phyloP scores from a whole-genome alignment of 2,329 filamentous ascomycete species.

The Phaeosphaeria sp. region DNA sequence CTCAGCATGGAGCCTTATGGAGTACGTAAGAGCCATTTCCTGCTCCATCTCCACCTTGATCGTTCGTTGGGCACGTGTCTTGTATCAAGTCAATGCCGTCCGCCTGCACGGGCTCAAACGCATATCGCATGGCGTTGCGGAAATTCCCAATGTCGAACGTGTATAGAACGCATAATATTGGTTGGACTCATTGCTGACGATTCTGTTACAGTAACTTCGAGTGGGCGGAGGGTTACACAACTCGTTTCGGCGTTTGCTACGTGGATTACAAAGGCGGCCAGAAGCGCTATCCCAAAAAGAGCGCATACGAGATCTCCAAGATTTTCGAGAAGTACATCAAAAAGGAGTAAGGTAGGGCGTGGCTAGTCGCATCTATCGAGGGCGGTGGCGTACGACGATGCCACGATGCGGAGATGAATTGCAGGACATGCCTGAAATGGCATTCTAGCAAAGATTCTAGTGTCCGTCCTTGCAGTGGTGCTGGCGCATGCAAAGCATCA shows the following conservation, averaged over 20 bases:
- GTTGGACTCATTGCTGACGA: constrained; percentile 24
- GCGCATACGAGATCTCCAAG: constrained; percentile 71
- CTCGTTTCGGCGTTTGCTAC: constrained; percentile 81
- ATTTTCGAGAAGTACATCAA: constrained; percentile 75
- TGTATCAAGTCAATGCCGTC: background rate
- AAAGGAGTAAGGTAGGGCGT: constrained; percentile 54
- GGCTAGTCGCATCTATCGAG: background rate
- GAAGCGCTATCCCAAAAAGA: constrained; percentile 84
- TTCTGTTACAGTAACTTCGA: constrained; percentile 72
- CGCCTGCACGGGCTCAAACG: background rate
- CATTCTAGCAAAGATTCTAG: constrained; percentile 33
- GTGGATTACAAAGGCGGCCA: constrained; percentile 83
- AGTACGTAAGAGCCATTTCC: constrained; percentile 57
- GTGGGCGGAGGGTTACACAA: constrained; percentile 91
- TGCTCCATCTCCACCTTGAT: constrained; percentile 3
- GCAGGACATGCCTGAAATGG: constrained; percentile 13
- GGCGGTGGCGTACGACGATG: constrained; percentile 7
- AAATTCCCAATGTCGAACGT: constrained; percentile 17
- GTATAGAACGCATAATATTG: constrained; percentile 1
- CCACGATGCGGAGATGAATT: constrained; percentile 13
- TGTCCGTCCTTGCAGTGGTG: constrained; percentile 9
- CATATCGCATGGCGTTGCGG: background rate
- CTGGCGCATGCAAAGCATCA: background rate
- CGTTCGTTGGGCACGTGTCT: background rate
- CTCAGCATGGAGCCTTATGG: constrained; percentile 87